Evolutionary conservation across 768 basidiomycete genomes (phyloP).

Genomic region (Russula emetica): DNA sequence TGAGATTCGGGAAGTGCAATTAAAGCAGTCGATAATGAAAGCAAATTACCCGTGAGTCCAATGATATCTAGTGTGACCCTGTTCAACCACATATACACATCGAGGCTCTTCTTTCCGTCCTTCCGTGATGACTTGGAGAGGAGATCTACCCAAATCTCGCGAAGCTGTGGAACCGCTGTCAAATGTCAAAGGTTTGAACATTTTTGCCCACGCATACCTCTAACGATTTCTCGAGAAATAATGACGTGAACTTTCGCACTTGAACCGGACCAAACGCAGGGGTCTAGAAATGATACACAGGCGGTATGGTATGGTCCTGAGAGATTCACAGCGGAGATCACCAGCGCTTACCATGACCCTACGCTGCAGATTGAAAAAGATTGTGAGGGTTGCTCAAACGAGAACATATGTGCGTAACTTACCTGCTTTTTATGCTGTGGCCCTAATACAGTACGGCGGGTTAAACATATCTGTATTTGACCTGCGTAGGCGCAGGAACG

Average conservation of each 20-base stretch:
- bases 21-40: not conserved
- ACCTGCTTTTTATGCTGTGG: constrained; percentile 21
- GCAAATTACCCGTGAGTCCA: constrained; percentile 28
- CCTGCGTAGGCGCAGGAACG: not conserved
- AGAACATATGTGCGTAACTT: not conserved
- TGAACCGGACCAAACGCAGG: constrained; percentile 32
- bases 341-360: constrained; percentile 13
- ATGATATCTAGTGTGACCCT: constrained; percentile 30
- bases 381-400: not conserved
- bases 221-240: constrained; percentile 29
- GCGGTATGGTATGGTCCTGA: not conserved
- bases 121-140: constrained; percentile 16
- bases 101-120: constrained; percentile 17
- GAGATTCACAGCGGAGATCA: not conserved
- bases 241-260: constrained; percentile 28
- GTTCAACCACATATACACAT: constrained; percentile 28
- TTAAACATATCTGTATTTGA: not conserved
- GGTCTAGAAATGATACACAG: constrained; percentile 15
- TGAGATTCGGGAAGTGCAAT: not conserved
- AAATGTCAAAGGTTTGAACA: not conserved
- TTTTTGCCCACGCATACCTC: constrained; percentile 22
- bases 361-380: not conserved
- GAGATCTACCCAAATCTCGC: constrained; percentile 33
- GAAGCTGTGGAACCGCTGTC: constrained; percentile 26
- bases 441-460: not conserved